phyloP scores from a whole-genome alignment of 1,139 yeast genomes.

The Taphrina pruni region DNA sequence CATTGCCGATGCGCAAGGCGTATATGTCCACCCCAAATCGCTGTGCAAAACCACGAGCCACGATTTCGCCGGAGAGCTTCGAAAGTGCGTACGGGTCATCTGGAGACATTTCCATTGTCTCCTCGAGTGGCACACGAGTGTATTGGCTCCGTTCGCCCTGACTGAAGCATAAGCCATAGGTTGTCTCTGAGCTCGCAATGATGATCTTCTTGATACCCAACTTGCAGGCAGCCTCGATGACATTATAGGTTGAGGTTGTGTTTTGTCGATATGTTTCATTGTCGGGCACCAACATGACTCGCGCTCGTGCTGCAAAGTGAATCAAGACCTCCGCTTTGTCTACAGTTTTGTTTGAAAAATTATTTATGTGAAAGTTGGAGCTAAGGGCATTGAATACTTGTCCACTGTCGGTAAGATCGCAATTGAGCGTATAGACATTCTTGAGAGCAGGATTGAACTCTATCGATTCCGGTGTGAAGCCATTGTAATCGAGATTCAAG shows the following conservation, averaged over 20 bases:
- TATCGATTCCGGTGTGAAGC: constrained; percentile 13
- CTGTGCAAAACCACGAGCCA: constrained; percentile 46
- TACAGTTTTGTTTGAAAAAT: constrained; percentile 2
- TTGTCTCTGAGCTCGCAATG: constrained; percentile 47
- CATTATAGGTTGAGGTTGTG: constrained; percentile 46
- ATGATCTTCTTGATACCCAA: constrained; percentile 47
- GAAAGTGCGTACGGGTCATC: constrained; percentile 47
- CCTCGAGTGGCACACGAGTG: constrained; percentile 46
- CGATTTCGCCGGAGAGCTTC: constrained; percentile 46
- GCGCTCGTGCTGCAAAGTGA: constrained; percentile 40
- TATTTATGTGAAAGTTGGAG: constrained; percentile 20
- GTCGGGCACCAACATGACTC: constrained; percentile 44
- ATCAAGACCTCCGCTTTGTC: constrained; percentile 37
- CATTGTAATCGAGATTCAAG: constrained; percentile 36
- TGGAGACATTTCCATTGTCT: constrained; percentile 46
- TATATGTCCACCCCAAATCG: constrained; percentile 38
- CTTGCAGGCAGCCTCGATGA: constrained; percentile 47
- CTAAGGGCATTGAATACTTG: constrained; percentile 41
- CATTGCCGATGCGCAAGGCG: constrained; percentile 41
- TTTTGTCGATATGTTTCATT: constrained; percentile 45
- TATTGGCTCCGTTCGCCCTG: constrained; percentile 42
- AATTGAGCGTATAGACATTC: constrained; percentile 37
- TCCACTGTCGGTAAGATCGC: constrained; percentile 40
- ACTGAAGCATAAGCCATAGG: constrained; percentile 46
- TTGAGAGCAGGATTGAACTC: constrained; percentile 35